Conservation (phyloP, 1,139 yeast genomes). For the Debaryomycetaceae sp. region DNA sequence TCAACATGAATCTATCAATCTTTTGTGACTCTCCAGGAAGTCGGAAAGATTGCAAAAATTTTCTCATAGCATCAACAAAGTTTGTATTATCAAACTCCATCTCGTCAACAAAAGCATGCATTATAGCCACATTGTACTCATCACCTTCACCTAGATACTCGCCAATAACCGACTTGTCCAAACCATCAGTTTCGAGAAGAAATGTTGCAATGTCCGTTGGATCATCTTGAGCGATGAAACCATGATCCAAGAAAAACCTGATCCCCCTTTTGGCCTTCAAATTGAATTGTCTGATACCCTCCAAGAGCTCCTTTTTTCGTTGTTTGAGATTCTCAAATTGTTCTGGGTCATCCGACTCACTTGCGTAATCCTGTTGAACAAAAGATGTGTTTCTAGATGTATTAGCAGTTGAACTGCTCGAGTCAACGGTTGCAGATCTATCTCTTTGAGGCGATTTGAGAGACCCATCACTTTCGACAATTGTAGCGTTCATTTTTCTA, state of each 20-base stretch:
- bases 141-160: constrained; percentile 92
- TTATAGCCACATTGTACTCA: constrained; percentile 68
- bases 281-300: constrained; percentile 77
- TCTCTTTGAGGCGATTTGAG: constrained; percentile 25
- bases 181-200: constrained; percentile 69
- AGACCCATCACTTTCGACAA: constrained; percentile 13
- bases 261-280: constrained; percentile 83
- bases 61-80: constrained; percentile 84
- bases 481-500: constrained; percentile 2
- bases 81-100: constrained; percentile 70
- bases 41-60: constrained; percentile 81
- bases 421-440: constrained; percentile 40
- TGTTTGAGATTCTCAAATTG: constrained; percentile 85
- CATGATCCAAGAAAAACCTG: constrained; percentile 53
- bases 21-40: constrained; percentile 98
- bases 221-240: constrained; percentile 57
- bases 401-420: constrained; percentile 28
- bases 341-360: constrained; percentile 66
- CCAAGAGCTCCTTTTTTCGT: constrained; percentile 75
- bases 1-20: constrained; percentile 93
- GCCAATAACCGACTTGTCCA: constrained; percentile 83
- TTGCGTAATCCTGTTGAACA: constrained; percentile 16
- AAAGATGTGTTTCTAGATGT: constrained; percentile 34
- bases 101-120: constrained; percentile 91
- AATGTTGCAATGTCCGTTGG: constrained; percentile 74